Conservation (phyloP, 257 asterid genomes). For the Gentiana straminea region DNA sequence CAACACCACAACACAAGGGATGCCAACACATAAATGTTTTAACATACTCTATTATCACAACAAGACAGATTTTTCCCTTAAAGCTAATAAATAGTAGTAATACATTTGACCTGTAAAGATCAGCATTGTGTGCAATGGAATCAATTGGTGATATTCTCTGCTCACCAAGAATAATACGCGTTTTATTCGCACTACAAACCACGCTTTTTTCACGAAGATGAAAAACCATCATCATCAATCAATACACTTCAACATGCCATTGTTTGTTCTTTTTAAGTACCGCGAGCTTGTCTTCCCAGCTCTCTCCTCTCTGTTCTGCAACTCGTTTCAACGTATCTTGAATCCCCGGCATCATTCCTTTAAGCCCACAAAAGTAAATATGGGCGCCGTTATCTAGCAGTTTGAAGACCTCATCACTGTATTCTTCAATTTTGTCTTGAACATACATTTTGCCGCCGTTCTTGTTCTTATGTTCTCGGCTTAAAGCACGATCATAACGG, state of each 20-base stretch:
- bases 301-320: constrained; percentile 80
- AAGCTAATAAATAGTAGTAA: too few species aligned
- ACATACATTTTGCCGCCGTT: constrained; percentile 95
- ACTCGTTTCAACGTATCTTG: constrained; percentile 87
- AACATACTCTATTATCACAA: too few species aligned
- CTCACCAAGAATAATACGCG: too few species aligned
- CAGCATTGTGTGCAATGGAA: too few species aligned
- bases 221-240: constrained; percentile 3
- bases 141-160: too few species aligned
- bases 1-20: too few species aligned
- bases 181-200: too few species aligned
- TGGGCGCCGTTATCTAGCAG: constrained; percentile 85
- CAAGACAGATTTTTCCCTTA: too few species aligned
- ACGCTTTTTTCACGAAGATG: too few species aligned
- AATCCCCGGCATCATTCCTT: constrained; percentile 99
- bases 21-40: too few species aligned
- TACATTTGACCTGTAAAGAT: too few species aligned
- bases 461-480: constrained; percentile 83
- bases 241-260: constrained; percentile 97
- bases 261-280: constrained; percentile 88
- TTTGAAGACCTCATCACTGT: constrained; percentile 80
- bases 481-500: constrained; percentile 78
- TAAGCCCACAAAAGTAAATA: constrained; percentile 90
- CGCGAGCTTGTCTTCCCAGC: constrained; percentile 81
- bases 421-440: constrained; percentile 93